Evolutionary conservation across 768 basidiomycete genomes (phyloP), one percentile per base, ranked within the genome.

Genomic region (Tulasnella sp.): DNA sequence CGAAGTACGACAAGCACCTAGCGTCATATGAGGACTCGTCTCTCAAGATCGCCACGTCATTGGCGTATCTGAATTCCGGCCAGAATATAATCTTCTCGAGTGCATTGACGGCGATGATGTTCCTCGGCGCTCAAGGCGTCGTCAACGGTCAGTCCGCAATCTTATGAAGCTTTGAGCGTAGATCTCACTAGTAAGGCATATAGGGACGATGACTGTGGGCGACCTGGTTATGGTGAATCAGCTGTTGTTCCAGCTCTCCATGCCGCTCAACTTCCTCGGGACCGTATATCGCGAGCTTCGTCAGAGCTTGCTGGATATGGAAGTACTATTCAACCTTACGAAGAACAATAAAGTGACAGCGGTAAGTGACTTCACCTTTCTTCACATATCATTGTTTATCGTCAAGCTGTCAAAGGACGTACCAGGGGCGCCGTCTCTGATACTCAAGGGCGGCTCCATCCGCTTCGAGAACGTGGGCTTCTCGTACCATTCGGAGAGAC

Each of bases 141-240:
- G 73, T 93, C 27, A 86, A 91, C 63, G 94, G 92, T 92, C 52
- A 12, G 76, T 64, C 31, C 0, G 10, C 7, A 45, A 7, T 44
- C 27, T 24, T 9, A 7, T 9, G 4, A 1, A 9, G 19, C 11
- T 19, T 2, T 11, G 29, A 12, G 4, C 25, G 25, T 15, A 5
- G 0, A 21, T n/a, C 41, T 12, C 9, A 44, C n/a, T 2, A 34
- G 2, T 27, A 29, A 27, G 24, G 8, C 21, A 12, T 27, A 11
- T 63, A 93, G 93, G 92, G 7, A 91, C 89, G 0, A 98, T 99
- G 94, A 96, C 93, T 3, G 80, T 99, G 22, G 96, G 96, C 7
- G 96, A 99, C 67, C 80, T 99, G 12, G 96, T 99, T 65, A 98
- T 99, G 94, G 87, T 96, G 65, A 99, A 99, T 70, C 94, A 97